phyloP scores from a whole-genome alignment of 2,329 filamentous ascomycete species.

The Ascochyta viciae-villosae region DNA sequence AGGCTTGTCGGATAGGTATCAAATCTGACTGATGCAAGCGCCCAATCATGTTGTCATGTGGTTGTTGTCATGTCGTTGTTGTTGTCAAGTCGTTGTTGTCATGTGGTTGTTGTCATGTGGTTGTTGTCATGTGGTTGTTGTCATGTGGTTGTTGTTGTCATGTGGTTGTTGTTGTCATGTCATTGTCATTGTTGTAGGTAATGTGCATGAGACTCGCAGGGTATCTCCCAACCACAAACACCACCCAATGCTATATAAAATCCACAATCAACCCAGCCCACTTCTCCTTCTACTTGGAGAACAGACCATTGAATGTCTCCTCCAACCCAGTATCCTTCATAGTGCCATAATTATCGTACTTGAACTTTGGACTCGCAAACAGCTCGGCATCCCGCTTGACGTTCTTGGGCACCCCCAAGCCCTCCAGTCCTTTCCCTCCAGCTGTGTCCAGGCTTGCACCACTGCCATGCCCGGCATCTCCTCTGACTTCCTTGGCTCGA shows the following conservation, averaged over 20 bases:
- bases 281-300: slow-evolving; percentile 31
- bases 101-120: no score
- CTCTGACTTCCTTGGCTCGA: background rate
- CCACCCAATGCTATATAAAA: no score
- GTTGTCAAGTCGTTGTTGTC: background rate
- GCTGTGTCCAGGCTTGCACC: slow-evolving; percentile 9
- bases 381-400: slow-evolving; percentile 39
- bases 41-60: slow-evolving; percentile 22
- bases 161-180: background rate
- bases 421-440: slow-evolving; percentile 24
- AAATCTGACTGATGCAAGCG: slow-evolving; percentile 45
- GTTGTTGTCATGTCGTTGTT: background rate
- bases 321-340: slow-evolving; percentile 44
- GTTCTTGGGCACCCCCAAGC: slow-evolving; percentile 34
- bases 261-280: no score
- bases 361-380: slow-evolving; percentile 42
- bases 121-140: no score
- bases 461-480: background rate
- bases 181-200: no score
- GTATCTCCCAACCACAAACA: no score
- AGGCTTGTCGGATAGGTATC: slow-evolving; percentile 48
- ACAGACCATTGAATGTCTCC: slow-evolving; percentile 41
- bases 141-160: no score
- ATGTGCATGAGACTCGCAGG: no score
- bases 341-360: slow-evolving; percentile 43